Base-by-base conservation (phyloP, 2,329 filamentous ascomycete genomes). In the Metarhizium anisopliae region DNA sequence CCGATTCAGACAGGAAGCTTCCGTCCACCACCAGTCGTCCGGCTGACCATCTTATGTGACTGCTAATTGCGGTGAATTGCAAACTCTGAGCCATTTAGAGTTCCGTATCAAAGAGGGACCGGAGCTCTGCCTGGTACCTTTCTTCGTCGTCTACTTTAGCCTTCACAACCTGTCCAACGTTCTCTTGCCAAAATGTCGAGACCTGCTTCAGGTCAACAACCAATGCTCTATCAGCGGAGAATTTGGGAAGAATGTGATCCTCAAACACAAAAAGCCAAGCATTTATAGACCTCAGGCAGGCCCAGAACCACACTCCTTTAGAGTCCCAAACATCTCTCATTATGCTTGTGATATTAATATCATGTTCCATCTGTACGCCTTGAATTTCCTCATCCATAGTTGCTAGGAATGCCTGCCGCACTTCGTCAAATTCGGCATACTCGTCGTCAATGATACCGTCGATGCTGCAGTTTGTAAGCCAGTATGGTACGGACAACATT, bases 401-500 rank as follows among this genome's bases (percentile, higher is more conserved):
- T 49, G 35, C 18, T 13, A 63, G 18, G 38, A 63, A 62, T 2
- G 11, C 54, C 51, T 56, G 29, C 32, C 59, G 59, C 32, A 43
- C 54, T 18, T 61, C 25, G 14, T 62, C 53, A 20, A 61, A 63
- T 4, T 5, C 2, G 18, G 16, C 47, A 45, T 60, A 61, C n/a
- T 58, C 32, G 0, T 63, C 54, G 6, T 52, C 58, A 40, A 53
- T 56, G 18, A 62, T 60, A 3, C 38, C 50, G 29, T 65, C 61
- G 11, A 64, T 62, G 35, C 55, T 58, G 50, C 58, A 57, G 32
- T 52, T 35, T 4, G 67, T 67, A 38, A 71, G 61, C 68, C 65
- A 72, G 59, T 67, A 67, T 3, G 65, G 67, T 5, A 67, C 62
- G 4, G 54, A 50, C 53, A 70, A 50, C 64, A 67, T 68, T 45